Evolutionary conservation across 345 rosid species (phyloP).

Genomic region (Lepidium africanum): DNA sequence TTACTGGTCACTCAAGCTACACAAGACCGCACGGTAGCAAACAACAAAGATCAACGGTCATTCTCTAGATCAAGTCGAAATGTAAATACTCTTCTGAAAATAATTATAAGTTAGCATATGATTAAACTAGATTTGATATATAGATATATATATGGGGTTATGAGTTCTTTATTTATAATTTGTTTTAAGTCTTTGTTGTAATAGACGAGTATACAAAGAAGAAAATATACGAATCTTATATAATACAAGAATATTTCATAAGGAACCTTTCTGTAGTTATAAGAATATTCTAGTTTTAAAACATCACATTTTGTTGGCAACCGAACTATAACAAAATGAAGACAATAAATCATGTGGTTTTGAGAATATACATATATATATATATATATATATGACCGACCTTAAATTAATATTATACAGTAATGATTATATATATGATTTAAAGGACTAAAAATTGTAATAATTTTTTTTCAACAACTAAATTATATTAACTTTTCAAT

Average conservation of each 20-base stretch:
- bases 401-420: background rate
- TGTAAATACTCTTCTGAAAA: background rate
- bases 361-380: background rate
- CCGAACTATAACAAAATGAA: background rate
- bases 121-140: background rate
- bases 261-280: background rate
- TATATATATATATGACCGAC: background rate
- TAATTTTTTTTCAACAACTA: no score
- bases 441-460: no score
- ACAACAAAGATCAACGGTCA: background rate
- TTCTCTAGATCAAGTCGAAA: background rate
- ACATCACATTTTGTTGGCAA: background rate
- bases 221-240: background rate
- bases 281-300: background rate
- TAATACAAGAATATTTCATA: background rate
- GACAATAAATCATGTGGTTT: background rate
- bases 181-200: background rate
- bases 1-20: background rate
- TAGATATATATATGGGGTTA: no score
- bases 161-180: background rate
- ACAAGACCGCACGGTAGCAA: conserved; percentile 1
- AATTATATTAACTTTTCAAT: no score
- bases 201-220: background rate
- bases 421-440: background rate
- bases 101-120: background rate